phyloP scores from a whole-genome alignment of 805 yeast species.

The Candida glaebosa region DNA sequence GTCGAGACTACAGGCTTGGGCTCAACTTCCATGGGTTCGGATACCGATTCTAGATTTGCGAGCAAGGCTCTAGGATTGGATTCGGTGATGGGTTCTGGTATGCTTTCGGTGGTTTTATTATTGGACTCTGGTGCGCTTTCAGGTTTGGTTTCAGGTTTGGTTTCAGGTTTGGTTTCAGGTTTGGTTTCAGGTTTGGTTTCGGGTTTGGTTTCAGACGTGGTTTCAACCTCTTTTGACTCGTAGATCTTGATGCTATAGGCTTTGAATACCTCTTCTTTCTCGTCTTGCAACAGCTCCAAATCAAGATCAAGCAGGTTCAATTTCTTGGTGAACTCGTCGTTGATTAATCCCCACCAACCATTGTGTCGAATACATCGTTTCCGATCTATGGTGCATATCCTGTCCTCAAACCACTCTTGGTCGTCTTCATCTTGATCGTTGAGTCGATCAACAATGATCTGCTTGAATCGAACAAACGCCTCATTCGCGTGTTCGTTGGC shows the following conservation, averaged over 20 bases:
- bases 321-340: slow-evolving; percentile 28
- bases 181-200: no score
- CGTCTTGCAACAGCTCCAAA: slow-evolving; percentile 24
- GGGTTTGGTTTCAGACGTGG: no score
- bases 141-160: no score
- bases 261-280: slow-evolving; percentile 27
- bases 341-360: slow-evolving; percentile 43
- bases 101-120: no score
- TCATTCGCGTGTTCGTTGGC: slow-evolving; percentile 4
- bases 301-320: slow-evolving; percentile 33
- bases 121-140: no score
- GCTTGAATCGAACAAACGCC: slow-evolving; percentile 10
- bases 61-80: no score
- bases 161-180: no score
- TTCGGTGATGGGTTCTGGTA: no score
- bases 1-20: no score
- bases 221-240: no score
- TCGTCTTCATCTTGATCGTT: slow-evolving; percentile 8
- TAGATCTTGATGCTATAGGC: slow-evolving; percentile 33
- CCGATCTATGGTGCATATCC: slow-evolving; percentile 49
- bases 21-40: no score
- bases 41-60: no score
- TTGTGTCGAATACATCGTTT: slow-evolving; percentile 55
- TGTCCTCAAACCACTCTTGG: slow-evolving; percentile 12
- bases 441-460: slow-evolving; percentile 16